Base-by-base conservation (phyloP, 805 yeast genomes). In the Saccharomycopsis sp. region DNA sequence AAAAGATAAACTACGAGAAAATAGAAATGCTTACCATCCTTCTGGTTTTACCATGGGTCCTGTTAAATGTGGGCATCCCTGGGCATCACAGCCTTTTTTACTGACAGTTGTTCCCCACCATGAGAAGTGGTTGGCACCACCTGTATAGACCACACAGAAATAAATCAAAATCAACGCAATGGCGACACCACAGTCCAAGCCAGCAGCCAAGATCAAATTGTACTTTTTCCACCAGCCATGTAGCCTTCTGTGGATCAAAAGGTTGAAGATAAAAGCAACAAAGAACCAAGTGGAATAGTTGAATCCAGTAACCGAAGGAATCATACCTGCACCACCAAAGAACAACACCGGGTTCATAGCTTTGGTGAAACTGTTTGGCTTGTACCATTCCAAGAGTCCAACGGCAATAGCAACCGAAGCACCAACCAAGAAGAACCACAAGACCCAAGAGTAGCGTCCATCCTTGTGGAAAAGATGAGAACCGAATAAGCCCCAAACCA, bases 31-130 rank as follows among this genome's bases (percentile, higher is more conserved):
- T n/a, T n/a, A n/a, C n/a, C n/a, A n/a, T n/a, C n/a, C n/a, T n/a
- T n/a, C n/a, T n/a, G n/a, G n/a, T n/a, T n/a, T n/a, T n/a, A n/a
- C n/a, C n/a, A n/a, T n/a, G n/a, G n/a, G n/a, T n/a, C n/a, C n/a
- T n/a, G n/a, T n/a, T n/a, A n/a, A n/a, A n/a, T n/a, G n/a, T n/a
- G n/a, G n/a, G n/a, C n/a, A n/a, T n/a, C n/a, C n/a, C n/a, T n/a
- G n/a, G n/a, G n/a, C n/a, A n/a, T n/a, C n/a, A n/a, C n/a, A n/a
- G n/a, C n/a, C n/a, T n/a, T n/a, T n/a, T n/a, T n/a, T n/a, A n/a
- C n/a, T n/a, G n/a, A n/a, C n/a, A n/a, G n/a, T n/a, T n/a, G n/a
- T 73, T 17, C 87, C 88, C 89, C 89, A 82, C 89, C 89, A 82
- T 5, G 44, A 41, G 0, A 71, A 66, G 3, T 60, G 47, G 2